phyloP scores from a whole-genome alignment of 805 yeast genomes.

The Suhomyces kilbournensis region DNA sequence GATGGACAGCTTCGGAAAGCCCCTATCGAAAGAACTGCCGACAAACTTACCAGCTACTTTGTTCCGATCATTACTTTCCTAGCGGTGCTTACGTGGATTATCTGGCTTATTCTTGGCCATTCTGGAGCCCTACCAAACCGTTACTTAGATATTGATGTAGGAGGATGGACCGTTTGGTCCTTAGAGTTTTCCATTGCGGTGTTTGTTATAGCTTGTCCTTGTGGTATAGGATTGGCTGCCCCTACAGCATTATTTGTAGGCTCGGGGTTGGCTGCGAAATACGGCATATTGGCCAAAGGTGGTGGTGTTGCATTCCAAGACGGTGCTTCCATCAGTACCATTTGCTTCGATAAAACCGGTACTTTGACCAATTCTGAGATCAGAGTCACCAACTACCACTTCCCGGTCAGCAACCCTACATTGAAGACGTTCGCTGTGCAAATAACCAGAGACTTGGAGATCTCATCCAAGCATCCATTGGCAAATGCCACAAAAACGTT shows the following conservation, averaged over 20 bases:
- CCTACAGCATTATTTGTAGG: constrained; percentile 83
- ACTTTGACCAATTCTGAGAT: constrained; percentile 69
- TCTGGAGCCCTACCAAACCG: constrained; percentile 50
- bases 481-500: constrained; percentile 52
- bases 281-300: constrained; percentile 73
- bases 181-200: constrained; percentile 75
- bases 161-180: constrained; percentile 79
- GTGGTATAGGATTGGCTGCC: constrained; percentile 83
- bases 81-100: constrained; percentile 63
- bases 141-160: constrained; percentile 62
- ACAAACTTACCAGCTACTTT: constrained; percentile 63
- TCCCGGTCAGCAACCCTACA: constrained; percentile 13
- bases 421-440: constrained; percentile 37
- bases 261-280: constrained; percentile 71
- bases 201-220: constrained; percentile 81
- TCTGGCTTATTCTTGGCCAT: constrained; percentile 62
- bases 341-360: constrained; percentile 80
- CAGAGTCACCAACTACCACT: constrained; percentile 49
- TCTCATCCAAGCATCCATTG: constrained; percentile 66
- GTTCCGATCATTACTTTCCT: constrained; percentile 65
- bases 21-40: constrained; percentile 71
- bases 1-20: constrained; percentile 72
- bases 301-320: constrained; percentile 84
- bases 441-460: constrained; percentile 56
- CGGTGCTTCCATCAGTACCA: constrained; percentile 58